A percentile compares a stretch with the other conserved stretches of the same genome.
phyloP scores from a whole-genome alignment of 352 stramenopile species.

The Pythium aristosporum region DNA sequence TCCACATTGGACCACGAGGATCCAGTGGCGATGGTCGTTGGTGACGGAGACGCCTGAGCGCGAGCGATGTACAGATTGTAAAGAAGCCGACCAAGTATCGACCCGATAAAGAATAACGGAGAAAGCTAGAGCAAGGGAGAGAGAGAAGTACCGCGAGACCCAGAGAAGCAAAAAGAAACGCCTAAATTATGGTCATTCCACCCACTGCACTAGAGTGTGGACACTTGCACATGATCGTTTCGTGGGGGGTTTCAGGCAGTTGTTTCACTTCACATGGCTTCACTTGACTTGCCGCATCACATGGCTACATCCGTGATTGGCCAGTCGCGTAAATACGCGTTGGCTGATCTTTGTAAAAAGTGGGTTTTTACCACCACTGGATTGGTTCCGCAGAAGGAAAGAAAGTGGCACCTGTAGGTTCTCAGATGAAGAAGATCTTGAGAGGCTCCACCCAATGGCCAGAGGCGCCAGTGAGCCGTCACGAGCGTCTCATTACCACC shows the following conservation, averaged over 20 bases:
- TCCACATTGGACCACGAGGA: not conserved
- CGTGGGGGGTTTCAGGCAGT: too few relatives aligned
- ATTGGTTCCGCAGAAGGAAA: not conserved
- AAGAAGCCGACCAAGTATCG: not conserved
- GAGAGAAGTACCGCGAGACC: not conserved
- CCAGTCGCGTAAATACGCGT: not conserved
- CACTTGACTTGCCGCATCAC: not conserved
- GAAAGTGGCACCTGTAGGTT: too few relatives aligned
- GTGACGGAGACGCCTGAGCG: not conserved
- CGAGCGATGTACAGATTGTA: not conserved
- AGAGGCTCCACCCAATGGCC: constrained; percentile 14
- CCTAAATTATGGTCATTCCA: constrained; percentile 3
- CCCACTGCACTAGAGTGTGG: not conserved
- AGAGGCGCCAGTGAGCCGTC: constrained; percentile 4
- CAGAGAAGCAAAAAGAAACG: not conserved
- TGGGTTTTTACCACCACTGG: not conserved
- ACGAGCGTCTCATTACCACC: not conserved
- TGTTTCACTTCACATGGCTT: not conserved
- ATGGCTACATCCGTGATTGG: constrained; percentile 2
- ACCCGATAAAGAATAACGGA: not conserved
- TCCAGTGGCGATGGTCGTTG: not conserved
- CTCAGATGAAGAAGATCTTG: constrained; percentile 2
- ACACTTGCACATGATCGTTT: too few relatives aligned
- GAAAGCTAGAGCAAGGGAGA: not conserved
- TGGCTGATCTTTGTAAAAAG: not conserved